These are phyloP conservation scores for Pleurotus platypus DNA, from an alignment of 768 basidiomycete genomes.

Conservation along the genomic window DNA sequence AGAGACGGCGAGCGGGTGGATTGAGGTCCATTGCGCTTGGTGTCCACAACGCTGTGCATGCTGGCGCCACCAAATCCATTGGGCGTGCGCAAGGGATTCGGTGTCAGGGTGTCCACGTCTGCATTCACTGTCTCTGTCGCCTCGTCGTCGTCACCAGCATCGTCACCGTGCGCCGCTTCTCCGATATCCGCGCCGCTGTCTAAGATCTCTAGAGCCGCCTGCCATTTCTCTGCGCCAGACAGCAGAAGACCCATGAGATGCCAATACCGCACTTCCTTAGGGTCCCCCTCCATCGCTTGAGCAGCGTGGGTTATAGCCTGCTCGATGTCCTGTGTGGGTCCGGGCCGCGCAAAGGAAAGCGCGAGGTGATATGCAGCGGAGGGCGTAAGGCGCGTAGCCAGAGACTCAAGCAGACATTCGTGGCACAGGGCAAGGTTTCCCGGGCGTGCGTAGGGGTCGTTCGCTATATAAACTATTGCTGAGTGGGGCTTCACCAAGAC, in stretches of 20 bases:
- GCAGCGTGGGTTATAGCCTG: slow-evolving; percentile 66
- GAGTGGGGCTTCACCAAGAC: no score
- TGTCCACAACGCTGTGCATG: slow-evolving; percentile 12
- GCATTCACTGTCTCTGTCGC: slow-evolving; percentile 9
- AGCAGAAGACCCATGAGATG: slow-evolving; percentile 84
- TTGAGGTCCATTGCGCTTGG: slow-evolving; percentile 9
- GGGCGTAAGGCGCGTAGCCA: slow-evolving; percentile 45
- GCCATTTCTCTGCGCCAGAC: slow-evolving; percentile 77
- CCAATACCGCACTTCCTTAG: slow-evolving; percentile 73
- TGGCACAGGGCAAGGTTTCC: slow-evolving; percentile 42
- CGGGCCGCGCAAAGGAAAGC: slow-evolving; percentile 62
- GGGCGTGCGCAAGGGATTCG: neutral
- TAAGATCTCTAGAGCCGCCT: slow-evolving; percentile 68
- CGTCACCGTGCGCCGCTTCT: slow-evolving; percentile 37
- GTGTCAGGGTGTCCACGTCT: slow-evolving; percentile 10
- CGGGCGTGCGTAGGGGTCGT: slow-evolving; percentile 60
- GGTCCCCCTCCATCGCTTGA: slow-evolving; percentile 67
- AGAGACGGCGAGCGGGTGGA: slow-evolving; percentile 7
- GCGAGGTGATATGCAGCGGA: slow-evolving; percentile 79
- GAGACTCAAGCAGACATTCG: slow-evolving; percentile 51
- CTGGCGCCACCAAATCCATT: slow-evolving; percentile 12
- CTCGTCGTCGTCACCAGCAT: slow-evolving; percentile 19
- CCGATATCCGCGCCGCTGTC: slow-evolving; percentile 70
- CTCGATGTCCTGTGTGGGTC: slow-evolving; percentile 61
- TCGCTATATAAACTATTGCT: slow-evolving; percentile 39